phyloP scores from a whole-genome alignment of 2,329 filamentous ascomycete genomes.

The Chaetomiaceae sp. region DNA sequence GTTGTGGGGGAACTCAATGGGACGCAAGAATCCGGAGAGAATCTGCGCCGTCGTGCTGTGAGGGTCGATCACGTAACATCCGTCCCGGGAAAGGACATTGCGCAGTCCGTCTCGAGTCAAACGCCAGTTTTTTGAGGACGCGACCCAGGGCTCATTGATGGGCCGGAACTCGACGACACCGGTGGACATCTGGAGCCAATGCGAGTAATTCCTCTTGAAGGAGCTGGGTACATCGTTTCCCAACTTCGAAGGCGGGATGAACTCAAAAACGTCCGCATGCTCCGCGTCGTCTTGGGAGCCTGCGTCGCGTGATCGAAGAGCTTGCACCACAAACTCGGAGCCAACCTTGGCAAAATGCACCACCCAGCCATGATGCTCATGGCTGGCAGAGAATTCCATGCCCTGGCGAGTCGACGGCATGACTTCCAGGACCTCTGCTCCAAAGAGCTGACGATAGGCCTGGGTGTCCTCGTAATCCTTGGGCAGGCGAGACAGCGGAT shows the following conservation, averaged over 20 bases:
- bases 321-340: constrained; percentile 25
- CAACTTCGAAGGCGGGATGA: constrained; percentile 28
- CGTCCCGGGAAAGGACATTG: background rate
- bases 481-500: constrained; percentile 43
- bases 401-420: constrained; percentile 33
- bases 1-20: constrained; percentile 31
- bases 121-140: constrained; percentile 8
- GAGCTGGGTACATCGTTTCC: constrained; percentile 12
- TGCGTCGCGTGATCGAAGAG: background rate
- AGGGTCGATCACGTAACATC: constrained; percentile 29
- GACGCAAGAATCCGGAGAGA: constrained; percentile 30
- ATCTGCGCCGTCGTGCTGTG: constrained; percentile 29
- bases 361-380: constrained; percentile 24
- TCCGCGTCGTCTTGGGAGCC: too few species aligned
- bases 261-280: constrained; percentile 11
- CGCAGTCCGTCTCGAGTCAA: background rate
- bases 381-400: constrained; percentile 37
- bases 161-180: constrained; percentile 17
- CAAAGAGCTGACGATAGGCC: constrained; percentile 41
- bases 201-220: constrained; percentile 13
- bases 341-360: constrained; percentile 32
- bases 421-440: constrained; percentile 36
- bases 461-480: constrained; percentile 35
- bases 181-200: constrained; percentile 16
- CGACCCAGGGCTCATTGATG: constrained; percentile 3